Evolutionary conservation across 352 stramenopile species (phyloP), one percentile per base, ranked within the genome.

Genomic region (Elongisporangium anandrum): DNA sequence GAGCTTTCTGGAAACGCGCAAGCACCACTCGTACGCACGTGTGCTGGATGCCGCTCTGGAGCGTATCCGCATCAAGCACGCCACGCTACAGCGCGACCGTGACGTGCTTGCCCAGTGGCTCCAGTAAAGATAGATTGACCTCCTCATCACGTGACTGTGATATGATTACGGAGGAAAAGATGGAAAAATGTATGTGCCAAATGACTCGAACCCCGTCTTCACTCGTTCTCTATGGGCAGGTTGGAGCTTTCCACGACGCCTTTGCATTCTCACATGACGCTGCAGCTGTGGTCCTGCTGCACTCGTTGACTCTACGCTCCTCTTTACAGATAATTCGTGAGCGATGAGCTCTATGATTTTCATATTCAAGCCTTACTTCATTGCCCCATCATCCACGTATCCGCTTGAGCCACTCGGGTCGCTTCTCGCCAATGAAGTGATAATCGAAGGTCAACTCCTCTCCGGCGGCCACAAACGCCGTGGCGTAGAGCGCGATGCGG

Each of bases 401-500:
- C 29, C 29, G 29, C 29, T 41, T 41, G 29, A 41, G 29, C 29
- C 29, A 41, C 29, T 41, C 29, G 29, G 29, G 29, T 41, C 29
- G 29, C 13, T 41, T 41, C 29, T 41, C 29, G 6, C 29, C 29
- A 41, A 41, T 84, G 52, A 90, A 92, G 10, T 79, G 79, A 50
- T 92, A 92, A 64, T 92, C 78, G 53, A 92, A 92, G 64, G 89
- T 90, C 15, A 92, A 61, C 51, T 92, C 83, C 2, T 73, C 75
- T 1, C 96, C 83, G 6, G 92, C 63, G 51, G 84, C 77, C 60
- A 99, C 94, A 50, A 92, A 75, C 41, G 93, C 66, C 23, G 81
- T 83, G 1, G 96, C 94, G 68, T 91, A 98, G 4, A 99, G 77
- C 6, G 79, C 92, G 57, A 99, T 97, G 47, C 89, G 76, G 65